Evolutionary conservation across 2,329 filamentous ascomycete genomes (phyloP), one percentile per base, ranked within the genome.

Genomic region (Sclerotinia subarctica): DNA sequence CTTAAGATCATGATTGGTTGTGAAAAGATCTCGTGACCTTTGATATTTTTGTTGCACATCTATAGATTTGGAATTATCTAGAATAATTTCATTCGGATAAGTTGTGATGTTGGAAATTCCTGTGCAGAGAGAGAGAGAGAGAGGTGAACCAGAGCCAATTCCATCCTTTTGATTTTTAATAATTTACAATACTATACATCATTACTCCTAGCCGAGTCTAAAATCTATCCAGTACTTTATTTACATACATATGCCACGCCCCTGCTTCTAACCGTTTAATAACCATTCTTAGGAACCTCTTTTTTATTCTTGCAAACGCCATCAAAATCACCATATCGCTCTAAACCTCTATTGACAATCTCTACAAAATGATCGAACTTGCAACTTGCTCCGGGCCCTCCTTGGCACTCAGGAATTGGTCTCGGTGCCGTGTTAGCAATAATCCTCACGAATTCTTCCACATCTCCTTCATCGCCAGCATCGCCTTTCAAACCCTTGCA

Each of bases 401-500:
- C 81, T 58, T 77, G 77, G 72, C 84, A 85, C 5, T 74, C 78
- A 0, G 81, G 78, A 53, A 86, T 77, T 7, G 81, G 81, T 74
- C 84, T 81, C 21, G 83, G 82, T 44, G 79, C 80, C 62, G 79
- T 80, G 74, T 86, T 85, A 38, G 85, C 82, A 65, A 85, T 76
- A 1, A 85, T 80, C 17, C 84, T 78, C 69, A 83, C 81, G 72
- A 82, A 86, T 26, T 86, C 82, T 15, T 83, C 83, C 13, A 84
- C 81, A 1, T 81, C 72, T 1, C 53, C 83, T 19, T 84, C 81
- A 1, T 81, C 72, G 7, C 60, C 82, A 15, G 84, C 81, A 2
- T 8, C 86, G 84, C 69, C 83, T 83, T 72, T 83, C 83, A n/a
- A 82, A 81, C 2, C 44, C 46, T 76, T 77, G 76, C 89, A 91